Evolutionary conservation across 768 basidiomycete genomes (phyloP).

Genomic region (Boletus speciosus): DNA sequence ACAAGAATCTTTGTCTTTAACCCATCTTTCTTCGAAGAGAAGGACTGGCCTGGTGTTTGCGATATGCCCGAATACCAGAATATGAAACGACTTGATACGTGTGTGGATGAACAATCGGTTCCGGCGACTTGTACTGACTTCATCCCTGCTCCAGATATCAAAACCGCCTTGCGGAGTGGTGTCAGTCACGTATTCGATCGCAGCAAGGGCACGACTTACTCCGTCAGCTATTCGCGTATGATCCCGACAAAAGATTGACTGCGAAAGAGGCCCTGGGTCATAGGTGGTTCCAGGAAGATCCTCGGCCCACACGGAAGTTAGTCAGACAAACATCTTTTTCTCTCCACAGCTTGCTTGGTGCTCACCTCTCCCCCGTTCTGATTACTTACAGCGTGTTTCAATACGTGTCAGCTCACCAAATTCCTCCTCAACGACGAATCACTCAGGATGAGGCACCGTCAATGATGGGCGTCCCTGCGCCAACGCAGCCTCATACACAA

Average conservation of each 20-base stretch:
- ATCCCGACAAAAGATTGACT: slow-evolving; percentile 82
- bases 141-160: slow-evolving; percentile 42
- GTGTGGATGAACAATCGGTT: slow-evolving; percentile 24
- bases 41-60: slow-evolving; percentile 81
- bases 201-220: slow-evolving; percentile 77
- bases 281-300: slow-evolving; percentile 91
- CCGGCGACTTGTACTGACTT: neutral
- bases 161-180: slow-evolving; percentile 75
- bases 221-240: slow-evolving; percentile 82
- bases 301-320: slow-evolving; percentile 80
- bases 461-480: slow-evolving; percentile 66
- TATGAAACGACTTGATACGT: slow-evolving; percentile 77
- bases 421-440: slow-evolving; percentile 84
- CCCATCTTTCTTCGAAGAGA: slow-evolving; percentile 46
- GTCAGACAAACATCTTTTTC: slow-evolving; percentile 26
- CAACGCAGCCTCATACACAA: slow-evolving; percentile 41
- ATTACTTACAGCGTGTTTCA: slow-evolving; percentile 63
- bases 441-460: slow-evolving; percentile 91
- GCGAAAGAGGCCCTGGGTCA: slow-evolving; percentile 80
- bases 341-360: neutral
- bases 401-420: slow-evolving; percentile 55
- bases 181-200: slow-evolving; percentile 55
- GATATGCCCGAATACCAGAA: slow-evolving; percentile 88
- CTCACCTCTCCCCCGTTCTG: slow-evolving; percentile 4
- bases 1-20: neutral